Percentiles rank a stretch among this genome's conserved stretches.
Evolutionary conservation across 768 basidiomycete species (phyloP).

Genomic region (Hydnomerulius pinastri): DNA sequence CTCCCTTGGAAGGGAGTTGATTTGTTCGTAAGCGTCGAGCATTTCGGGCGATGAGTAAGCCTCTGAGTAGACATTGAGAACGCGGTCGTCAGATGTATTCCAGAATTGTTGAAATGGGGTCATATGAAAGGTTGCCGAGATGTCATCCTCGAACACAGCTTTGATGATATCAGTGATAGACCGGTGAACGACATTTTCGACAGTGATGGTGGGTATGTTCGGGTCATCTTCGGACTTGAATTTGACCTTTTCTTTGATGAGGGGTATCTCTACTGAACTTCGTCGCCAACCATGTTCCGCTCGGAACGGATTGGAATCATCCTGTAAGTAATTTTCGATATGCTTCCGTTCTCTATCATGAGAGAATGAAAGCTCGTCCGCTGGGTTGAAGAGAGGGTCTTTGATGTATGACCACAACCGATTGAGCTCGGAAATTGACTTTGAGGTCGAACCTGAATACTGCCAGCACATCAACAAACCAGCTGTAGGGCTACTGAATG

Average conservation of each 20-base stretch:
- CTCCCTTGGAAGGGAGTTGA: slow-evolving; percentile 3
- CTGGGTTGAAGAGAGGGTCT: slow-evolving; percentile 19
- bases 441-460: slow-evolving; percentile 27
- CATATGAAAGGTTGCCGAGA: neutral
- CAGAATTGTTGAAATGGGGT: slow-evolving; percentile 4
- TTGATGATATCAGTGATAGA: slow-evolving; percentile 3
- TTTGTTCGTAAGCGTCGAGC: neutral
- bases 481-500: slow-evolving; percentile 22
- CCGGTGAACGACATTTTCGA: neutral
- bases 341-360: neutral
- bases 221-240: neutral
- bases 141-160: neutral
- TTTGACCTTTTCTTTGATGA: slow-evolving; percentile 2
- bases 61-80: neutral
- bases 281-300: slow-evolving; percentile 8
- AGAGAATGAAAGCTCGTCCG: slow-evolving; percentile 22
- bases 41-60: neutral
- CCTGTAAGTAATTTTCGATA: neutral
- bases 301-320: slow-evolving; percentile 8
- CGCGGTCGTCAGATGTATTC: neutral
- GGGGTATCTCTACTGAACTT: neutral
- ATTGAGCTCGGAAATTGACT: slow-evolving; percentile 28
- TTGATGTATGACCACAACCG: slow-evolving; percentile 26
- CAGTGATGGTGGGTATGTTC: neutral
- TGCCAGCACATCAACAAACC: slow-evolving; percentile 35